Percentiles rank a stretch among this genome's conserved stretches.
Evolutionary conservation across 805 yeast genomes (phyloP).

Genomic region (Candida vaughaniae): DNA sequence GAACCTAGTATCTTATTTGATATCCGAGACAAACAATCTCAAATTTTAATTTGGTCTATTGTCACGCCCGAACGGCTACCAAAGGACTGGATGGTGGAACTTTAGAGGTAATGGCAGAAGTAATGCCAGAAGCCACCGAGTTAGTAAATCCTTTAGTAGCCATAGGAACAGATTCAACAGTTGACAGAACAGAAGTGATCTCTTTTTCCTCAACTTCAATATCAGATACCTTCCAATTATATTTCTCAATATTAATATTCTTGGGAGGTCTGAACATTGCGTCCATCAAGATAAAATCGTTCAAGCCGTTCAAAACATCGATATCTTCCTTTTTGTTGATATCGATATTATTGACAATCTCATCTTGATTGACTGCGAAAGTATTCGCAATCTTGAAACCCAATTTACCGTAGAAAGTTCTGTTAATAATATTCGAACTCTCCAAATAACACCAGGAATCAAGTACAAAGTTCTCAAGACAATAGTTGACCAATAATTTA

Average conservation of each 20-base stretch:
- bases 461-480: conserved; percentile 46
- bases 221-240: conserved; percentile 5
- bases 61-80: conserved; percentile 14
- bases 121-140: not conserved
- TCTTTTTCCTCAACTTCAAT: conserved; percentile 4
- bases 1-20: conserved; percentile 8
- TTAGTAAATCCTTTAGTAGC: not conserved
- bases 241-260: conserved; percentile 11
- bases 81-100: conserved; percentile 6
- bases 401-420: conserved; percentile 51
- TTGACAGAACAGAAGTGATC: not conserved
- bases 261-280: conserved; percentile 20
- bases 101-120: conserved; percentile 4
- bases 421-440: conserved; percentile 54
- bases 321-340: conserved; percentile 13
- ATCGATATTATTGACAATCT: conserved; percentile 14
- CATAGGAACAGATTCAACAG: not conserved
- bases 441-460: conserved; percentile 48
- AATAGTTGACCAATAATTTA: conserved; percentile 48
- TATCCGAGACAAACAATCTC: conserved; percentile 1
- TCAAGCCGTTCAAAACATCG: conserved; percentile 11
- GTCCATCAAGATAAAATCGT: conserved; percentile 18
- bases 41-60: conserved; percentile 8
- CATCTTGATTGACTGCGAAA: conserved; percentile 25
- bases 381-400: conserved; percentile 44